Conservation (phyloP, 495 filamentous ascomycete genomes). For the Umbilicaria muhlenbergii region DNA sequence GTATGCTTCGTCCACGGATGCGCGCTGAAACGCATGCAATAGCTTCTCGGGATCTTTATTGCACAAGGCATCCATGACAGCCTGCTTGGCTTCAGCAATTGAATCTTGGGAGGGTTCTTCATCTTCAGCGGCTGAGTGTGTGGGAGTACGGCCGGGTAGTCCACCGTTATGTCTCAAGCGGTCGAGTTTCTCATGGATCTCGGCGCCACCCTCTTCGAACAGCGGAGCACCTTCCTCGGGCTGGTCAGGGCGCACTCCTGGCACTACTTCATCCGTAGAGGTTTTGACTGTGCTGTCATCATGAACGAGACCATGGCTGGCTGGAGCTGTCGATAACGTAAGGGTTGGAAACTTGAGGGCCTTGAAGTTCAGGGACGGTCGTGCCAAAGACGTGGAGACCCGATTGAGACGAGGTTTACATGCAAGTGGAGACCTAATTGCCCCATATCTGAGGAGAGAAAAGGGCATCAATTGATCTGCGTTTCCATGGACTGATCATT, state of each 20-base stretch:
- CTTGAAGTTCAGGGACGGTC: background rate
- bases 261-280: too few species aligned
- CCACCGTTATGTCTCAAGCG: too few species aligned
- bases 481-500: background rate
- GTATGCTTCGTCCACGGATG: conserved; percentile 9
- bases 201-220: too few species aligned
- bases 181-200: too few species aligned
- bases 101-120: background rate
- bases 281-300: too few species aligned
- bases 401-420: background rate
- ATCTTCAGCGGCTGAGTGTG: too few species aligned
- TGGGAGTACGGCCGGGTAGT: too few species aligned
- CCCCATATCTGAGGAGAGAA: background rate
- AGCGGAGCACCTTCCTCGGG: too few species aligned
- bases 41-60: conserved; percentile 6
- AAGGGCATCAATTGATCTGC: conserved; percentile 1
- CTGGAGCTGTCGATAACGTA: too few species aligned
- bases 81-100: background rate
- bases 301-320: too few species aligned
- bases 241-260: too few species aligned
- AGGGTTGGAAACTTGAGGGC: too few species aligned
- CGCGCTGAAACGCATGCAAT: conserved; percentile 7
- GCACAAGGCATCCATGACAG: conserved; percentile 2
- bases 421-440: background rate
- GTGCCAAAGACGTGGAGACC: background rate